Evolutionary conservation across 2,329 filamentous ascomycete species (phyloP).

Genomic region (Elsinoe necatrix): DNA sequence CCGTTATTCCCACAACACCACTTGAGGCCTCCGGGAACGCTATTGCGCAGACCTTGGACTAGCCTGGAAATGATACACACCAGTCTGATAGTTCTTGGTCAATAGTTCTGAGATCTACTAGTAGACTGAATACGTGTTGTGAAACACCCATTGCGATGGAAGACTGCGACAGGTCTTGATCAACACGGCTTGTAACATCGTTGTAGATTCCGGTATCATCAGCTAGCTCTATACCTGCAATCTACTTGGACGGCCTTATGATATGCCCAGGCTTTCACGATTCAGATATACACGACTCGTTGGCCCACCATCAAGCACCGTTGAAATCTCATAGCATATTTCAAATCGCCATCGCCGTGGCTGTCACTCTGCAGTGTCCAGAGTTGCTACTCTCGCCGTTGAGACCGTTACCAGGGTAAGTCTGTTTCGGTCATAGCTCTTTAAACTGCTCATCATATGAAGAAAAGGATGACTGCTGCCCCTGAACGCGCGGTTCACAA

Average conservation of each 20-base stretch:
- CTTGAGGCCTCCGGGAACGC: neutral
- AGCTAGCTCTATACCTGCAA: neutral
- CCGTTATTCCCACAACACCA: neutral
- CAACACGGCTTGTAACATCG: neutral
- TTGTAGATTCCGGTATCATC: no score
- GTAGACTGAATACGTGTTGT: neutral
- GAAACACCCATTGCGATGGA: no score
- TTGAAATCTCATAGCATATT: conserved; percentile 7
- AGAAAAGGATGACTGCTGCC: conserved; percentile 11
- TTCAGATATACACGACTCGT: neutral
- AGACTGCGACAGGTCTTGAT: neutral
- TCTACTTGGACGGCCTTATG: neutral
- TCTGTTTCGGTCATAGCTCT: conserved; percentile 13
- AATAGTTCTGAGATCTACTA: conserved; percentile 2
- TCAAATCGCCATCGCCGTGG: conserved; percentile 1
- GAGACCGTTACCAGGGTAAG: neutral
- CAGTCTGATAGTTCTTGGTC: neutral
- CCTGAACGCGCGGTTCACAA: conserved; percentile 7
- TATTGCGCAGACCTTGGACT: neutral
- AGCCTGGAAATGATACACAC: neutral
- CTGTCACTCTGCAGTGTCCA: neutral
- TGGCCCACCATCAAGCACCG: neutral
- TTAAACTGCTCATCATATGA: neutral
- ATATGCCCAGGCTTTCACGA: neutral
- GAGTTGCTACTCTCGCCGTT: conserved; percentile 9